phyloP scores from a whole-genome alignment of 2,329 filamentous ascomycete genomes.

The Aspergillus fumigatus region DNA sequence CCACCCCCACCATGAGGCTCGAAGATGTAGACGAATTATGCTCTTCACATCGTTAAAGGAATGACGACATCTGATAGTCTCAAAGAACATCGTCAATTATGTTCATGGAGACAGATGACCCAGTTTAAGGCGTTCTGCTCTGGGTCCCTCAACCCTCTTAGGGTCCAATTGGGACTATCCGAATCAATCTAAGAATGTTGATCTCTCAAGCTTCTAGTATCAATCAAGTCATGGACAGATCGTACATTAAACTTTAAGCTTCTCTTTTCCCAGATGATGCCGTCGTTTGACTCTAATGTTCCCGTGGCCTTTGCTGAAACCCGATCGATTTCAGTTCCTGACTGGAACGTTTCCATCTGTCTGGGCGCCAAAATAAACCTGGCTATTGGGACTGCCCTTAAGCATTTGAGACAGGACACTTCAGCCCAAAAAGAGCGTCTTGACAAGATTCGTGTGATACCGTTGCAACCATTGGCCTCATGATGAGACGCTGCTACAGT shows the following conservation, averaged over 20 bases:
- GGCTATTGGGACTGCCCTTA: not conserved
- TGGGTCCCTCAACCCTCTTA: not conserved
- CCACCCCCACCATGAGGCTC: not conserved
- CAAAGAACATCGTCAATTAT: no score
- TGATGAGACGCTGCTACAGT: not conserved
- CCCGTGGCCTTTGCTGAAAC: conserved; percentile 1
- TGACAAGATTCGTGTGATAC: not conserved
- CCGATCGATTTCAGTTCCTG: not conserved
- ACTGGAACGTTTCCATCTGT: not conserved
- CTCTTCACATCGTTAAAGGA: not conserved
- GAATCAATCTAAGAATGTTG: not conserved
- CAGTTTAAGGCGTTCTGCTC: not conserved
- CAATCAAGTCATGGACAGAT: not conserved
- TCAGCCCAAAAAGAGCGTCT: not conserved
- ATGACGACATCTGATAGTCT: not conserved
- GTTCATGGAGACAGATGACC: not conserved
- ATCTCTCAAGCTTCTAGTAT: not conserved
- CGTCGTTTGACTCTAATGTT: not conserved
- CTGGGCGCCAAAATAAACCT: not conserved
- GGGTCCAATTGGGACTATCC: not conserved
- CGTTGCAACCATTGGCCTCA: not conserved
- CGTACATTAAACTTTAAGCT: not conserved
- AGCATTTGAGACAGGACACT: not conserved
- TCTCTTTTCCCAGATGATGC: not conserved
- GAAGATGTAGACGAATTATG: not conserved